Evolutionary conservation across 2,329 filamentous ascomycete genomes (phyloP), one percentile per base, ranked within the genome.

Genomic region (Aspergillus aculeatus): DNA sequence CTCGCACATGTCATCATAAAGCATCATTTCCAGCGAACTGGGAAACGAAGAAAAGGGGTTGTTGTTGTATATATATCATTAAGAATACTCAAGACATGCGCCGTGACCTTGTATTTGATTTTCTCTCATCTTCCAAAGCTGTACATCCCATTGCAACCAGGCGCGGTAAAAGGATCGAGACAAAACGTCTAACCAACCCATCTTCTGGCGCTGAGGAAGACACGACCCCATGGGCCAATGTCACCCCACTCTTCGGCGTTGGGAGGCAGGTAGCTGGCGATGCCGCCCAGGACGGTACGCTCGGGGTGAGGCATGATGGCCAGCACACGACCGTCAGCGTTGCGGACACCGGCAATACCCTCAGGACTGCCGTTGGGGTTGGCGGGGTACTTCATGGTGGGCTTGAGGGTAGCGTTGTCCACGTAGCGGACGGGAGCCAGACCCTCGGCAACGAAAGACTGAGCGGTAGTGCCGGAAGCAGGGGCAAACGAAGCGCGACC

Each of bases 241-340:
- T 92, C 89, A 29, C 90, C 91, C 89, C 90, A 93, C 62, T 87
- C 81, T 66, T 84, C 83, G 35, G 72, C 71, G 53, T 85, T 84
- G 60, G 86, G 81, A 7, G 91, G 89, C 62, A 89, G 79, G 75
- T 88, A 96, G 74, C 90, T 94, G 51, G 83, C 86, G 62, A 92
- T 88, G 60, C 91, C 90, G 59, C 86, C 86, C 80, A 96, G 80
- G 60, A 96, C 87, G 16, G 91, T 96, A n/a, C 92, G 85, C 80
- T 97, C 92, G 1, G 92, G 92, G 75, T 96, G 92, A 62, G 93
- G 93, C 92, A 97, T 96, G 79, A 96, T 85, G 6, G 92, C 92
- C 66, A 96, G 76, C 1, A 96, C 90, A 59, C 91, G 84, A 12
- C 92, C 92, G 71, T 96, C 89, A 48, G 81, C 83, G 68, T 86